Conservation (phyloP, 1,139 yeast genomes). For the Nadsonia commutata region DNA sequence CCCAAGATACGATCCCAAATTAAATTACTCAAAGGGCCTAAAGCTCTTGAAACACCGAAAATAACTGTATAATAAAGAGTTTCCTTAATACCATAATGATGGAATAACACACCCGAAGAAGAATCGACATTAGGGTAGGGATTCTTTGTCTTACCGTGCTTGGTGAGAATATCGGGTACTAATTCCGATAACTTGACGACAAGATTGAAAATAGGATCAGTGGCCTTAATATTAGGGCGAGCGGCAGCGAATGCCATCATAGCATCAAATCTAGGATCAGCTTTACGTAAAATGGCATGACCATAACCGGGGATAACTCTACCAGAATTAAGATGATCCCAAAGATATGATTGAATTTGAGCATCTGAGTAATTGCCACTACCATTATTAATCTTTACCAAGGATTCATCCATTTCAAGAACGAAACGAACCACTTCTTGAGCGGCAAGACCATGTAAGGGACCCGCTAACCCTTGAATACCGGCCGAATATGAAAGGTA, state of each 20-base stretch:
- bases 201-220: constrained; percentile 47
- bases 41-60: constrained; percentile 96
- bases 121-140: constrained; percentile 99
- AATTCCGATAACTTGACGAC: constrained; percentile 86
- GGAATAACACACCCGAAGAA: constrained; percentile 91
- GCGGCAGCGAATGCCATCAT: constrained; percentile 77
- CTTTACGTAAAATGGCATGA: constrained; percentile 91
- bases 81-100: constrained; percentile 93
- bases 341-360: constrained; percentile 64
- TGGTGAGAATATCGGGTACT: constrained; percentile 87
- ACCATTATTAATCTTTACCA: constrained; percentile 1
- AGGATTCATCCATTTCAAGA: constrained; percentile 59
- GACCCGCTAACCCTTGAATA: constrained; percentile 94
- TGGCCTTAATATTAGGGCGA: constrained; percentile 22
- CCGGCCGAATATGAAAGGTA: constrained; percentile 89
- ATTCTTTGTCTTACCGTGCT: constrained; percentile 97
- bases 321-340: constrained; percentile 84
- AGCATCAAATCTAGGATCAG: constrained; percentile 96
- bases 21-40: constrained; percentile 94
- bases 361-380: neutral
- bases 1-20: constrained; percentile 95
- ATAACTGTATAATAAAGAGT: constrained; percentile 93
- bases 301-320: constrained; percentile 98
- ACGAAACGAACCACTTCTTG: constrained; percentile 96
- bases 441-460: constrained; percentile 95